phyloP scores from a whole-genome alignment of 768 basidiomycete species.

The Mycena filopes region DNA sequence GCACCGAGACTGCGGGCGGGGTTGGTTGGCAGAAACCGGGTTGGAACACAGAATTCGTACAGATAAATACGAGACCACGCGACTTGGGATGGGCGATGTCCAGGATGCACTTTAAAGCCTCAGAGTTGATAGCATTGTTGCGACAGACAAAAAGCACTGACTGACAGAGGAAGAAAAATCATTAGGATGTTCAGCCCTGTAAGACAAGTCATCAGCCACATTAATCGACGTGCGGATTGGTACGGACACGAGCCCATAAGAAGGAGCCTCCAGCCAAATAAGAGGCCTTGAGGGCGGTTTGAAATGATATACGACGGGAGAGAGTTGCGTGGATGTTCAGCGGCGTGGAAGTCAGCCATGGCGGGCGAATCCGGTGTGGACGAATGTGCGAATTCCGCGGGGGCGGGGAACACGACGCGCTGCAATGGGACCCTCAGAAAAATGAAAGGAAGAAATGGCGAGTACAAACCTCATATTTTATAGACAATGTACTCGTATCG shows the following conservation, averaged over 20 bases:
- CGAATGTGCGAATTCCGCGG: too few species aligned
- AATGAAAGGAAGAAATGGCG: not conserved
- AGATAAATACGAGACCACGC: slow-evolving; percentile 20
- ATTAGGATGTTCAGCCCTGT: slow-evolving; percentile 28
- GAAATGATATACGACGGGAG: slow-evolving; percentile 12
- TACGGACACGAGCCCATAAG: slow-evolving; percentile 27
- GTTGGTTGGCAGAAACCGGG: not conserved
- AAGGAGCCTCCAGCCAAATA: slow-evolving; percentile 21
- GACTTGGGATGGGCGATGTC: slow-evolving; percentile 20
- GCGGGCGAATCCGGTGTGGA: not conserved
- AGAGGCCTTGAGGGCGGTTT: not conserved
- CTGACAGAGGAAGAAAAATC: slow-evolving; percentile 27
- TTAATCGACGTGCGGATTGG: not conserved
- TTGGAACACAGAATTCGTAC: not conserved
- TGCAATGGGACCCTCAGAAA: not conserved
- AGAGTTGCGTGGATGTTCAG: not conserved
- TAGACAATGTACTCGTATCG: too few species aligned
- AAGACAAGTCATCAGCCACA: not conserved
- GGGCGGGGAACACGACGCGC: not conserved
- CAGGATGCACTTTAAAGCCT: slow-evolving; percentile 17
- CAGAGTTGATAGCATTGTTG: not conserved
- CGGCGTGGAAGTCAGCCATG: not conserved
- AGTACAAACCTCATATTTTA: too few species aligned
- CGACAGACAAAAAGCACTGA: not conserved
- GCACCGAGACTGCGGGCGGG: slow-evolving; percentile 52